A percentile compares a stretch with the other conserved stretches of the same genome.
Evolutionary conservation across 345 rosid species (phyloP).

Genomic region (Brassica carinata): DNA sequence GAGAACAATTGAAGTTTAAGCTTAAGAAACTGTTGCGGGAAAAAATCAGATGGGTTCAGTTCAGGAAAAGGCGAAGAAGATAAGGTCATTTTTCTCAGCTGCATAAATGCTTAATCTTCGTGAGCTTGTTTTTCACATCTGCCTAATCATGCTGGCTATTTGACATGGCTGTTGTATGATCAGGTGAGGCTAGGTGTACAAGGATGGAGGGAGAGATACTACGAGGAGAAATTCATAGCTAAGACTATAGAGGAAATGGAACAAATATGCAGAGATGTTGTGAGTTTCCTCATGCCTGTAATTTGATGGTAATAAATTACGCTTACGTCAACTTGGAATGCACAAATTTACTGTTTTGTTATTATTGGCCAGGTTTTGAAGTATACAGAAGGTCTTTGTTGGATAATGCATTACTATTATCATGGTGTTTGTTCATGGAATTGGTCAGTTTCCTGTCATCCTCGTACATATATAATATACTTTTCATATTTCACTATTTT

Average conservation of each 20-base stretch:
- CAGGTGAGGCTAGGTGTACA: constrained; percentile 78
- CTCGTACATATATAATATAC: not conserved
- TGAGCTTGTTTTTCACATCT: constrained; percentile 9
- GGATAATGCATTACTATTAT: constrained; percentile 97
- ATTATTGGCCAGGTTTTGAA: constrained; percentile 57
- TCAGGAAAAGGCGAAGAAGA: constrained; percentile 63
- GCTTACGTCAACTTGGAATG: not conserved
- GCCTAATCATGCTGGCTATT: not conserved
- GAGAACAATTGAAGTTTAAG: constrained; percentile 68
- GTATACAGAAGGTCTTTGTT: constrained; percentile 92
- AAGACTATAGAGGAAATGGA: constrained; percentile 70
- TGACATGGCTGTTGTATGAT: constrained; percentile 23
- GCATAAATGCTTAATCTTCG: constrained; percentile 14
- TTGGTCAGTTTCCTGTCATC: constrained; percentile 62
- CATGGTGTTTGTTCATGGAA: constrained; percentile 99
- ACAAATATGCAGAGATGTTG: constrained; percentile 78
- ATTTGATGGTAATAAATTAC: constrained; percentile 14
- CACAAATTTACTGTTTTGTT: constrained; percentile 13
- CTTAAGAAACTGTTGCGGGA: constrained; percentile 67
- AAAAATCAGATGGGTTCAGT: constrained; percentile 72
- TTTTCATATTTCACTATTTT: not conserved
- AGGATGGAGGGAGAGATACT: constrained; percentile 98
- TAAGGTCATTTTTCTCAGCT: constrained; percentile 55
- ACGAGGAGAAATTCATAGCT: constrained; percentile 75
- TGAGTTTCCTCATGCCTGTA: constrained; percentile 45